Percentiles rank a stretch among this genome's conserved stretches.
Conservation (phyloP, 108 stramenopile species). For the Discostella stelligeroides region DNA sequence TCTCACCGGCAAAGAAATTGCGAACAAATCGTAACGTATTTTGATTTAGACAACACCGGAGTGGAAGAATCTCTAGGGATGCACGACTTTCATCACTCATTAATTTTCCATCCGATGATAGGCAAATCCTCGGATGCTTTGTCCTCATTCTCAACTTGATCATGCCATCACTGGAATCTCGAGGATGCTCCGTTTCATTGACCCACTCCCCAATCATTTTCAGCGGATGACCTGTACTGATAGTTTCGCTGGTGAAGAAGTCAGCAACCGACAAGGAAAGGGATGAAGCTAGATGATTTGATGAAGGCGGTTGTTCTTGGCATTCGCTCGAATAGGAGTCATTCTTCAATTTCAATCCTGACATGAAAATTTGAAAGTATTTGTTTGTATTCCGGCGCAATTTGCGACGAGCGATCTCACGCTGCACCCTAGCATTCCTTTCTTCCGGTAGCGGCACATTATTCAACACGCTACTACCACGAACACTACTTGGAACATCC, state of each 20-base stretch:
- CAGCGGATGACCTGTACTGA: constrained; percentile 61
- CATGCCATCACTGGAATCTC: constrained; percentile 72
- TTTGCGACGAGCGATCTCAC: constrained; percentile 45
- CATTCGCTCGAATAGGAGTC: constrained; percentile 59
- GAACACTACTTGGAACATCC: constrained; percentile 15
- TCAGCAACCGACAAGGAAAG: constrained; percentile 65
- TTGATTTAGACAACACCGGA: constrained; percentile 81
- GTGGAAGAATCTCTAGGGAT: constrained; percentile 72
- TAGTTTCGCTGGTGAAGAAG: constrained; percentile 77
- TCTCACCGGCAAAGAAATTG: constrained; percentile 64
- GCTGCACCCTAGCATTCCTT: constrained; percentile 28
- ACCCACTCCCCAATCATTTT: constrained; percentile 89
- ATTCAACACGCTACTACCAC: constrained; percentile 26
- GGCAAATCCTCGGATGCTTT: constrained; percentile 59
- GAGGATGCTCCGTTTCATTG: constrained; percentile 79
- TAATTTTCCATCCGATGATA: constrained; percentile 69
- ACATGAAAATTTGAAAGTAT: constrained; percentile 66
- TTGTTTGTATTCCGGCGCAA: constrained; percentile 54
- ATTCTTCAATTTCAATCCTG: constrained; percentile 61
- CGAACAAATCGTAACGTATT: constrained; percentile 65
- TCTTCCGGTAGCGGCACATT: constrained; percentile 67
- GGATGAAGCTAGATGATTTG: constrained; percentile 69
- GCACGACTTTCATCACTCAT: constrained; percentile 74
- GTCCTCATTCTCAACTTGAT: constrained; percentile 88
- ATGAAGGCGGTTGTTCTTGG: not conserved